Evolutionary conservation across 192 early-diverging fungal species (phyloP), one percentile per base, ranked within the genome.

Genomic region (Dimargaris verticillata): DNA sequence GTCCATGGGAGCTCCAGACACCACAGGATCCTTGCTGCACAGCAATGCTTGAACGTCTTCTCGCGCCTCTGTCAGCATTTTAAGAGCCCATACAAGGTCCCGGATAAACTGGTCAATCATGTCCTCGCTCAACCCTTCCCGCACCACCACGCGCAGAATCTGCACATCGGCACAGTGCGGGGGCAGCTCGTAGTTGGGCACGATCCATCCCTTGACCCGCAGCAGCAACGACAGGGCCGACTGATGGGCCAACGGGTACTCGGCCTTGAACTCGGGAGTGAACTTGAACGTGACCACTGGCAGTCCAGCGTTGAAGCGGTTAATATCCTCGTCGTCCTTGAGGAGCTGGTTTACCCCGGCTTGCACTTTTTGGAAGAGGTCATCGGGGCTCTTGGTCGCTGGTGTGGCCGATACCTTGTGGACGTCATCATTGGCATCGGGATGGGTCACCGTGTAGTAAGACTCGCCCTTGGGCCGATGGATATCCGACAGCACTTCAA

Each of bases 111-210:
- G 59, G 53, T 78, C 75, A 44, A 81, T 63, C 51, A 77, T 58
- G 33, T 81, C 81, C 62, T 73, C 62, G 12, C 73, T 74, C 61
- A 74, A 61, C 1, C 76, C 70, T 63, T 83, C 84, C 41, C 82
- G 71, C 9, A 88, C 73, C 9, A 88, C 86, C 20, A 88, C 76
- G 12, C 86, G 81, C 57, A 86, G 51, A 38, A 85, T 66, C 45
- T 82, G 77, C 47, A 76, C 62, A 11, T 62, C 46, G 54, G 73
- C 69, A 0, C 64, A 61, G 46, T 72, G 46, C 5, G 75, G 78
- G 0, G 86, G 79, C 67, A 87, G 73, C n/a, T 79, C 74, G 63
- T 88, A 88, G 48, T 81, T 82, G 59, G 86, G 86, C 3, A 88
- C 80, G 62, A 88, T 84, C 86, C 86, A 88, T 12, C 83, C 82